These are phyloP conservation scores for Xylaria sp. DNA, from an alignment of 2,329 filamentous ascomycete genomes.

Conservation along the genomic window DNA sequence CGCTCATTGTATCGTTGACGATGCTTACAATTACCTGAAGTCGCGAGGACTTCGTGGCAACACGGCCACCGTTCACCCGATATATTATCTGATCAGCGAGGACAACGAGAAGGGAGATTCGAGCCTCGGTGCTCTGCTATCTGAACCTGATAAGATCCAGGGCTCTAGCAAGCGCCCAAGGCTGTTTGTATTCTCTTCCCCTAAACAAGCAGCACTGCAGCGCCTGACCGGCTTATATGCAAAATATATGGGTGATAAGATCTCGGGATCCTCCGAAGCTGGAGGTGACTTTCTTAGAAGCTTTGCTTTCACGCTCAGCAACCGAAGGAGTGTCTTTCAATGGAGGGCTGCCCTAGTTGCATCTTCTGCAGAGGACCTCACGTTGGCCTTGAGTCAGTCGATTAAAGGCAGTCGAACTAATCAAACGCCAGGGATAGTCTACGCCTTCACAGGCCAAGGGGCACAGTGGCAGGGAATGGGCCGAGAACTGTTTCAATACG, in stretches of 20 bases:
- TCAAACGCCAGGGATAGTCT: not conserved
- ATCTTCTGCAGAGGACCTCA: not conserved
- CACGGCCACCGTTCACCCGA: not conserved
- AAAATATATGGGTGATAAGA: not conserved
- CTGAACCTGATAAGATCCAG: not conserved
- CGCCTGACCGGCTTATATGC: constrained; percentile 1
- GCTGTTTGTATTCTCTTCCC: constrained; percentile 9
- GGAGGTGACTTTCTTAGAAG: constrained; percentile 5
- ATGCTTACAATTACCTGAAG: not conserved
- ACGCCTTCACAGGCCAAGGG: constrained; percentile 15
- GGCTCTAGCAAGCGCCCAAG: not conserved
- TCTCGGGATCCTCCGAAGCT: not conserved
- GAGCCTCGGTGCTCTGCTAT: no score
- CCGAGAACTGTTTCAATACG: constrained; percentile 12
- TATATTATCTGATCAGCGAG: not conserved
- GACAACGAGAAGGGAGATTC: not conserved
- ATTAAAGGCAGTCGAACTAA: constrained; percentile 8
- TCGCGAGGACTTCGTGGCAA: not conserved
- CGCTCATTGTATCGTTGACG: no score
- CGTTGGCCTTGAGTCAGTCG: not conserved
- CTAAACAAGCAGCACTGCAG: constrained; percentile 4
- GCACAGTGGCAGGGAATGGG: constrained; percentile 18
- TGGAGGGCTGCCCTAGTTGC: constrained; percentile 9
- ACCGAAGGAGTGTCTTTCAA: constrained; percentile 10
- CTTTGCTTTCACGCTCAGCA: constrained; percentile 5